Evolutionary conservation across 2,329 filamentous ascomycete genomes (phyloP).

Genomic region (Neocatenulostroma microsporum): DNA sequence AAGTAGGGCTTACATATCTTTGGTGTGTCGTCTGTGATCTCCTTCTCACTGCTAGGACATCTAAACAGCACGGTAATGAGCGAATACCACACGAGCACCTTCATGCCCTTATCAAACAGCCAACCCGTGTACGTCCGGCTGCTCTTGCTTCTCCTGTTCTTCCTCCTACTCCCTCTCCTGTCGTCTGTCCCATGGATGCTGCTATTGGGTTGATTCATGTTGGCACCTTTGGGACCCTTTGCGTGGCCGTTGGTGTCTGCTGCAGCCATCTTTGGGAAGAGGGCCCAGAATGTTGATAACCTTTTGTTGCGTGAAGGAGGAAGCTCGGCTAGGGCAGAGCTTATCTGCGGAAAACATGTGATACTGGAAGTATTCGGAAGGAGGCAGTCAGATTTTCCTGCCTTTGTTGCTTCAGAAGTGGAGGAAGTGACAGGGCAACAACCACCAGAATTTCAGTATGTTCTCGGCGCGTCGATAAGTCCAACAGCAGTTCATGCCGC

Average conservation of each 20-base stretch:
- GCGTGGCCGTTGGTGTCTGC: neutral
- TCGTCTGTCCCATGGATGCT: neutral
- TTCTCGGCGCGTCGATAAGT: too few relatives aligned
- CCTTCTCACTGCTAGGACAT: constrained; percentile 64
- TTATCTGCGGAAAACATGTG: too few relatives aligned
- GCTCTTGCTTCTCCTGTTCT: constrained; percentile 1
- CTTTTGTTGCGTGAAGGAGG: too few relatives aligned
- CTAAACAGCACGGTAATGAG: constrained; percentile 73
- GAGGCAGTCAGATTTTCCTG: too few relatives aligned
- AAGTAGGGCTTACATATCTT: constrained; percentile 75
- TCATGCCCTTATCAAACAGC: constrained; percentile 22
- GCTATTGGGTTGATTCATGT: neutral
- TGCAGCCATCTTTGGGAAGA: neutral
- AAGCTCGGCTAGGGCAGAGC: too few relatives aligned
- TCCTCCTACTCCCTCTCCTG: constrained; percentile 1
- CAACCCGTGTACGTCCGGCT: constrained; percentile 10
- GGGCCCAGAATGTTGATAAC: too few relatives aligned
- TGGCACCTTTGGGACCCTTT: neutral
- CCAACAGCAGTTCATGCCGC: too few relatives aligned
- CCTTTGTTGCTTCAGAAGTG: too few relatives aligned
- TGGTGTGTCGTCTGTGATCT: constrained; percentile 62
- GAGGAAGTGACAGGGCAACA: too few relatives aligned
- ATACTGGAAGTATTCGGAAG: too few relatives aligned
- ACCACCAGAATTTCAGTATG: too few relatives aligned
- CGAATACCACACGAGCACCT: constrained; percentile 77